Evolutionary conservation across 768 basidiomycete species (phyloP).

Genomic region (Clitopilus hobsonii): DNA sequence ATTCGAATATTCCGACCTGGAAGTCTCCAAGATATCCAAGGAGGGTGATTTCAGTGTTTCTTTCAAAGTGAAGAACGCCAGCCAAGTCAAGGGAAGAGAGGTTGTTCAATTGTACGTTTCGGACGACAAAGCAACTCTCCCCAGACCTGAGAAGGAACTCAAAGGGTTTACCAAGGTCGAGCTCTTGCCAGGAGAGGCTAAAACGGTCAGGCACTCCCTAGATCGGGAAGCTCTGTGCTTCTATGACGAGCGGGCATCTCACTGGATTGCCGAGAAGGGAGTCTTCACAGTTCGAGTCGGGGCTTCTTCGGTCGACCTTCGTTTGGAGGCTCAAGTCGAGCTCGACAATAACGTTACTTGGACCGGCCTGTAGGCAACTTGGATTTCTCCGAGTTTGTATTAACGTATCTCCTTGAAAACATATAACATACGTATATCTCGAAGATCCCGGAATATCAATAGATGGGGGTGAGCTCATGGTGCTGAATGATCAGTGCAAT

Average conservation of each 20-base stretch:
- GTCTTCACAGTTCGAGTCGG: slow-evolving; percentile 40
- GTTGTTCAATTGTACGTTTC: slow-evolving; percentile 44
- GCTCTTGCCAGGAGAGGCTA: slow-evolving; percentile 38
- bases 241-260: slow-evolving; percentile 36
- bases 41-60: slow-evolving; percentile 31
- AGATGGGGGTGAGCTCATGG: too few species aligned
- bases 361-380: slow-evolving; percentile 40
- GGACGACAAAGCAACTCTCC: slow-evolving; percentile 33
- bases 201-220: slow-evolving; percentile 30
- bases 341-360: slow-evolving; percentile 31
- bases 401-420: too few species aligned
- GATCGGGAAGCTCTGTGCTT: slow-evolving; percentile 46
- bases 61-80: slow-evolving; percentile 42
- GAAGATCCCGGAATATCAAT: too few species aligned
- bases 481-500: neutral
- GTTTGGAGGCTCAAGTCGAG: slow-evolving; percentile 28
- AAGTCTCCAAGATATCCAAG: slow-evolving; percentile 25
- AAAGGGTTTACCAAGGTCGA: slow-evolving; percentile 45
- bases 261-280: slow-evolving; percentile 47
- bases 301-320: slow-evolving; percentile 39
- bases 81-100: slow-evolving; percentile 39
- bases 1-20: slow-evolving; percentile 45
- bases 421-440: too few species aligned
- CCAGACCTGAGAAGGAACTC: slow-evolving; percentile 41
- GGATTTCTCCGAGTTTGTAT: too few species aligned